Evolutionary conservation across 2,329 filamentous ascomycete genomes (phyloP).

Genomic region (Talaromyces piceae): DNA sequence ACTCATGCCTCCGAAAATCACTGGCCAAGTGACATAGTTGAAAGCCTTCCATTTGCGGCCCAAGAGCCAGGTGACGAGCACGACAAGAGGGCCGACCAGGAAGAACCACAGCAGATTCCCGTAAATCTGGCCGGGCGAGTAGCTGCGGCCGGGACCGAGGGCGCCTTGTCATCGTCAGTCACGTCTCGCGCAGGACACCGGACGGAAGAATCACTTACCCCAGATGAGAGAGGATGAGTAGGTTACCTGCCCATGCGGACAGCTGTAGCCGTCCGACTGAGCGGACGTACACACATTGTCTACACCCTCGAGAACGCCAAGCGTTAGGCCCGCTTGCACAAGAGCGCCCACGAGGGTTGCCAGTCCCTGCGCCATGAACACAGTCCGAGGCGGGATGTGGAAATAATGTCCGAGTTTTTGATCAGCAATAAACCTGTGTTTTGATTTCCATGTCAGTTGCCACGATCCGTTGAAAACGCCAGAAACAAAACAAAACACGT

Average conservation of each 20-base stretch:
- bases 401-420: slow-evolving; percentile 54
- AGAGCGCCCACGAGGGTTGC: slow-evolving; percentile 44
- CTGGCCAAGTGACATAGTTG: slow-evolving; percentile 60
- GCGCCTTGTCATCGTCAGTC: slow-evolving; percentile 31
- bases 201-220: slow-evolving; percentile 37
- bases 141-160: slow-evolving; percentile 62
- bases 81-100: slow-evolving; percentile 57
- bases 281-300: slow-evolving; percentile 47
- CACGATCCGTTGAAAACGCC: neutral
- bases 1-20: slow-evolving; percentile 60
- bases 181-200: neutral
- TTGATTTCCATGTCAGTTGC: slow-evolving; percentile 20
- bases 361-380: slow-evolving; percentile 46
- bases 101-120: slow-evolving; percentile 62
- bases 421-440: slow-evolving; percentile 56
- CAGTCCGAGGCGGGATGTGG: slow-evolving; percentile 40
- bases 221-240: slow-evolving; percentile 65
- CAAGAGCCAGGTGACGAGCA: slow-evolving; percentile 53
- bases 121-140: slow-evolving; percentile 56
- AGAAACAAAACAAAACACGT: slow-evolving; percentile 11
- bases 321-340: slow-evolving; percentile 44
- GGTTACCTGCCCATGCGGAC: slow-evolving; percentile 51
- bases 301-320: slow-evolving; percentile 43
- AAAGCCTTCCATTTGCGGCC: slow-evolving; percentile 54
- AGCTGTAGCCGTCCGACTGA: slow-evolving; percentile 52